Conservation (phyloP, 2,329 filamentous ascomycete genomes). For the Aspergillus persii region DNA sequence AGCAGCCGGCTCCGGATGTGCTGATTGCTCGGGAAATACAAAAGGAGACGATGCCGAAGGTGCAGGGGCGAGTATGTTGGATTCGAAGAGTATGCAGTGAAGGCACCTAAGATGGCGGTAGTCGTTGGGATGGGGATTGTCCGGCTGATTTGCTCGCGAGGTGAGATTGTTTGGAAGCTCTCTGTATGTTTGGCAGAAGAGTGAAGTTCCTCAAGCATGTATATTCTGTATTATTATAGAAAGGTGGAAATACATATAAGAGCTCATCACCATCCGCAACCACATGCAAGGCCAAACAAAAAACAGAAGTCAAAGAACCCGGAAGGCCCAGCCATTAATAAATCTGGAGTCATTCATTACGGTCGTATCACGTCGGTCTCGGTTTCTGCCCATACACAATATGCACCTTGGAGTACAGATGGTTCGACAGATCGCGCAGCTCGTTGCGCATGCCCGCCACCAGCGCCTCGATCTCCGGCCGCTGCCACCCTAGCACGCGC, state of each 20-base stretch:
- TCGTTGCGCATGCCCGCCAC: constrained; percentile 39
- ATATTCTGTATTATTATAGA: too few relatives aligned
- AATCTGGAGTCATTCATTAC: too few relatives aligned
- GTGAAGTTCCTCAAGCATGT: too few relatives aligned
- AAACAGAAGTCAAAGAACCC: not conserved
- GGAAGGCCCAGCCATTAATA: not conserved
- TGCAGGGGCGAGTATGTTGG: not conserved
- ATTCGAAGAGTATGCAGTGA: not conserved
- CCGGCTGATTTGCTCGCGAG: not conserved
- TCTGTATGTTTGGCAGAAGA: not conserved
- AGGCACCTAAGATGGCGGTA: not conserved
- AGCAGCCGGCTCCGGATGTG: constrained; percentile 14
- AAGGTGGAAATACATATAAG: not conserved
- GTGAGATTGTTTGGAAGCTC: not conserved
- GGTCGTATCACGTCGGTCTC: not conserved
- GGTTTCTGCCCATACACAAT: constrained; percentile 31
- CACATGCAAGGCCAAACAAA: not conserved
- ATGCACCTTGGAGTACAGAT: constrained; percentile 35
- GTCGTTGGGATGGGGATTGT: not conserved
- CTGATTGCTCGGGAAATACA: not conserved
- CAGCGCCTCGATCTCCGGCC: constrained; percentile 38
- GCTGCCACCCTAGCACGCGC: constrained; percentile 37
- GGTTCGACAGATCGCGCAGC: constrained; percentile 34
- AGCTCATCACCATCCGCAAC: not conserved
- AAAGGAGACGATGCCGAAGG: not conserved